Conservation (phyloP, 441 rosid genomes). For the Cnidoscolus chayamansa region DNA sequence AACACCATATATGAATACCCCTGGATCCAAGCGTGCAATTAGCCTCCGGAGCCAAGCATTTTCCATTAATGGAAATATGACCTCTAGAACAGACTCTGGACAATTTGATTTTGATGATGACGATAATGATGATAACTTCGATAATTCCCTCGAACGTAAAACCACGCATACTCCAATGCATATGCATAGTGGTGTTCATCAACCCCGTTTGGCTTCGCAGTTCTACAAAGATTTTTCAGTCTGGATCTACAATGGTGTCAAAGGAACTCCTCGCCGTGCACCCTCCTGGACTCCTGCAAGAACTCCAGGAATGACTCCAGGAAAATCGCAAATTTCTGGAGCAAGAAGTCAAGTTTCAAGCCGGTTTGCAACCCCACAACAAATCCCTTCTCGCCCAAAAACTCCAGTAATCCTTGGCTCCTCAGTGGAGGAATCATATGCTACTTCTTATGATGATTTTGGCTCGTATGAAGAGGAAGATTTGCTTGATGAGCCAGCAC, state of each 20-base stretch:
- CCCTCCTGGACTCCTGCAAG: conserved; percentile 65
- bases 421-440: conserved; percentile 26
- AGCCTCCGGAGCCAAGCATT: conserved; percentile 42
- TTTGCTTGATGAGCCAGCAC: conserved; percentile 38
- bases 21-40: conserved; percentile 38
- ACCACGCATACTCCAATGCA: conserved; percentile 42
- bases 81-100: conserved; percentile 29
- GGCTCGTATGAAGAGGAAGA: conserved; percentile 33
- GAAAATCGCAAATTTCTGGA: conserved; percentile 35
- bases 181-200: conserved; percentile 33
- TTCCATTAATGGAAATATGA: conserved; percentile 30
- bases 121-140: conserved; percentile 37
- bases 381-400: conserved; percentile 23
- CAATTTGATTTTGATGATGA: conserved; percentile 29
- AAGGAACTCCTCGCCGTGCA: conserved; percentile 44
- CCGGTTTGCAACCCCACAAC: conserved; percentile 33
- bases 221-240: conserved; percentile 63
- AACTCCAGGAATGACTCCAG: conserved; percentile 47
- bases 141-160: conserved; percentile 55
- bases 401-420: conserved; percentile 33
- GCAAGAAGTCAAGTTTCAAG: conserved; percentile 33
- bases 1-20: conserved; percentile 31
- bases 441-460: conserved; percentile 37
- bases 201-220: conserved; percentile 59
- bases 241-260: conserved; percentile 58